Evolutionary conservation across 495 filamentous ascomycete genomes (phyloP).

Genomic region (Staphylotrichum tortipilum): DNA sequence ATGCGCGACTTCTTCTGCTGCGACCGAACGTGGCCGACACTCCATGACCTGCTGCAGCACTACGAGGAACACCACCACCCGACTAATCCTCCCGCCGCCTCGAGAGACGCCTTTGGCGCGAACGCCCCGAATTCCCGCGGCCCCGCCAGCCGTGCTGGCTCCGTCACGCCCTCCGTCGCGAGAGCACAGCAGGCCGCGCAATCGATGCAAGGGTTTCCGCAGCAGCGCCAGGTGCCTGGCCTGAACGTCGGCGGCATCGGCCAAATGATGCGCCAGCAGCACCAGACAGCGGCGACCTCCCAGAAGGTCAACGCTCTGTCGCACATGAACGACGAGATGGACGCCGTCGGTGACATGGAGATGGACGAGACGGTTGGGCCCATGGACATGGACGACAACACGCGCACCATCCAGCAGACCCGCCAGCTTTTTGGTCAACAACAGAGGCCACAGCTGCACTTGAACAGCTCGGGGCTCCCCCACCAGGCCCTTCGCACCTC

Average conservation of each 20-base stretch:
- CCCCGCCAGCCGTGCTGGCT: conserved; percentile 19
- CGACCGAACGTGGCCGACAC: conserved; percentile 71
- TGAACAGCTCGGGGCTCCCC: conserved; percentile 54
- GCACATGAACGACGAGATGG: conserved; percentile 59
- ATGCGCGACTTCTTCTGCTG: conserved; percentile 96
- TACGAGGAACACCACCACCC: conserved; percentile 86
- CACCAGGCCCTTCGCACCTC: conserved; percentile 79
- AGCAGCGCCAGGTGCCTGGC: conserved; percentile 26
- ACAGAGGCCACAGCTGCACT: conserved; percentile 62
- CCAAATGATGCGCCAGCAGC: conserved; percentile 41
- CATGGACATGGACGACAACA: conserved; percentile 50
- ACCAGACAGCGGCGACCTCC: conserved; percentile 21
- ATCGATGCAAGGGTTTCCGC: conserved; percentile 30
- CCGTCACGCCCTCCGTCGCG: conserved; percentile 15
- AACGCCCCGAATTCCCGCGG: conserved; percentile 13
- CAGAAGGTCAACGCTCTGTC: conserved; percentile 28
- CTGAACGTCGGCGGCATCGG: conserved; percentile 32
- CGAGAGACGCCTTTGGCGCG: conserved; percentile 19
- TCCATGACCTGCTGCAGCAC: conserved; percentile 92
- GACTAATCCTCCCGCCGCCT: conserved; percentile 20
- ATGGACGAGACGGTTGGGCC: conserved; percentile 74
- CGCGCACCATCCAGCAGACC: conserved; percentile 54
- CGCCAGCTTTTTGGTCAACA: conserved; percentile 63
- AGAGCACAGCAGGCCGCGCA: conserved; percentile 20
- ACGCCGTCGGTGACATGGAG: conserved; percentile 91